Conservation (phyloP, 208 protist species). For the Leishmania tarentolae region DNA sequence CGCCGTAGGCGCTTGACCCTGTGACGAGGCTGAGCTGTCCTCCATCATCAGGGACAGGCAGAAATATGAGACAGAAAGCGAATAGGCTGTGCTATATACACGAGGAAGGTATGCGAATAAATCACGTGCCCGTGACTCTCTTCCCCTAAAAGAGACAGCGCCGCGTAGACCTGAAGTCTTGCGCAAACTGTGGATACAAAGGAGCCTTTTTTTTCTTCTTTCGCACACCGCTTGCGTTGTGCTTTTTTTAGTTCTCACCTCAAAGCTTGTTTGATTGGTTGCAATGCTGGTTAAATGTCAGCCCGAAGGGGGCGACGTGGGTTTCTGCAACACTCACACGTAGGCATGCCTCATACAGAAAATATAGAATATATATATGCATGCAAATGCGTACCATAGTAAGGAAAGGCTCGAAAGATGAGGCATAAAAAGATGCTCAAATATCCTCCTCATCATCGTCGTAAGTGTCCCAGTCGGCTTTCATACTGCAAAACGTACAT, state of each 20-base stretch:
- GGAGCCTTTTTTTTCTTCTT: not conserved
- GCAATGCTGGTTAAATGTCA: not conserved
- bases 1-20: not conserved
- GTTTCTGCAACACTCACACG: not conserved
- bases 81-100: not conserved
- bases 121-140: not conserved
- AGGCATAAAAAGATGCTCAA: not conserved
- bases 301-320: not conserved
- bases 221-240: not conserved
- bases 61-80: not conserved
- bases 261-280: not conserved
- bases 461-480: constrained; percentile 32
- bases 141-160: not conserved
- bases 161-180: not conserved
- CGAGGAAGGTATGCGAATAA: too few relatives aligned
- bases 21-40: not conserved
- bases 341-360: not conserved
- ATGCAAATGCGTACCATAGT: not conserved
- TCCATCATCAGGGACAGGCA: not conserved
- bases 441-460: constrained; percentile 31
- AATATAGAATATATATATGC: not conserved
- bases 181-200: not conserved
- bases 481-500: constrained; percentile 35
- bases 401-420: not conserved
- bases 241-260: not conserved